phyloP scores from a whole-genome alignment of 2,329 filamentous ascomycete genomes.

The Penicillium sp. region DNA sequence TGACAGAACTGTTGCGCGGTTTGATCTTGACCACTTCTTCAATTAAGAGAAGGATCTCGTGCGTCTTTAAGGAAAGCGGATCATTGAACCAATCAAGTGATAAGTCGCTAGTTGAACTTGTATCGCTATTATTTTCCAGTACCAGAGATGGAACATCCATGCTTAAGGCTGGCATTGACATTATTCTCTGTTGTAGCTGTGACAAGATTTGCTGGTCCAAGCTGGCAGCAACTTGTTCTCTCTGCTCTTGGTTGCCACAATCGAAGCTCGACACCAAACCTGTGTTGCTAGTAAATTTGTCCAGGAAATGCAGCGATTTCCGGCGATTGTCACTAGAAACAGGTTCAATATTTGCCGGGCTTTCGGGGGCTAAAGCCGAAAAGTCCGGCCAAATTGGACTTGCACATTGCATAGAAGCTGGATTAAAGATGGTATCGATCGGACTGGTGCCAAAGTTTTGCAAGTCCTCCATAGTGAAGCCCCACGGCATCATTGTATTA shows the following conservation, averaged over 20 bases:
- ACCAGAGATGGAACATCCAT: slow-evolving; percentile 1
- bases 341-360: neutral
- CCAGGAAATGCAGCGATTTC: slow-evolving; percentile 30
- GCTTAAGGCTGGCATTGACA: neutral
- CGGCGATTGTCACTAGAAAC: slow-evolving; percentile 1
- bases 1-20: slow-evolving; percentile 35
- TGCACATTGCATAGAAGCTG: neutral
- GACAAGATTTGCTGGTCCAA: slow-evolving; percentile 4
- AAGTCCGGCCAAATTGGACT: slow-evolving; percentile 13
- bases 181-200: neutral
- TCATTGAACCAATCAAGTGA: slow-evolving; percentile 28
- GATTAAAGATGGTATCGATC: neutral
- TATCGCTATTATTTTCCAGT: slow-evolving; percentile 5
- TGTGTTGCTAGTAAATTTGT: slow-evolving; percentile 37
- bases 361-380: slow-evolving; percentile 4
- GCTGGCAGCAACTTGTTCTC: slow-evolving; percentile 21
- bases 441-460: slow-evolving; percentile 1
- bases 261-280: slow-evolving; percentile 39
- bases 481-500: slow-evolving; percentile 1
- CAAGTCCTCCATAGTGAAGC: neutral
- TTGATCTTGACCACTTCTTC: slow-evolving; percentile 37
- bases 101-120: neutral
- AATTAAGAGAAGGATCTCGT: slow-evolving; percentile 36
- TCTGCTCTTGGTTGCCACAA: slow-evolving; percentile 33
- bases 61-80: slow-evolving; percentile 35